Percentiles rank a stretch among this genome's conserved stretches.
phyloP scores from a whole-genome alignment of 139 green algal genomes.

The Ulvella scutata region DNA sequence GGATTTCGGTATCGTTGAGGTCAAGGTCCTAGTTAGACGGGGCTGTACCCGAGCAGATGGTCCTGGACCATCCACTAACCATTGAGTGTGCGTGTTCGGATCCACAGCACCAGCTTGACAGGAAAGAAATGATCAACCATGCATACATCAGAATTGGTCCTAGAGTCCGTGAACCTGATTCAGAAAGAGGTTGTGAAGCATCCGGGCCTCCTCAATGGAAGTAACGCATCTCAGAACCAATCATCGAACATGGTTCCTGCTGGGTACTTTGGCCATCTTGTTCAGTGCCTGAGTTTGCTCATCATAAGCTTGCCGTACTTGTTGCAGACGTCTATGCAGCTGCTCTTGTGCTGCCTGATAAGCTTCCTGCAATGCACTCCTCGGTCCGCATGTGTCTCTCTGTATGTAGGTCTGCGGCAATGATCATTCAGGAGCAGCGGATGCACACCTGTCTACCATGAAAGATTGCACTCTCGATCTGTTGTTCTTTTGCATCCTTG shows the following conservation, averaged over 20 bases:
- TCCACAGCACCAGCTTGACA: no score
- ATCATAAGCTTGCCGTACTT: neutral
- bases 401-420: neutral
- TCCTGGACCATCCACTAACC: no score
- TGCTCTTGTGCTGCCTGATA: neutral
- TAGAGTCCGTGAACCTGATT: no score
- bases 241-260: neutral
- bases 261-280: neutral
- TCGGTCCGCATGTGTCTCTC: neutral
- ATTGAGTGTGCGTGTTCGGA: no score
- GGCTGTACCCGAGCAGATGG: no score
- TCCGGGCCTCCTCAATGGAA: no score
- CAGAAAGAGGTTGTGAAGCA: no score
- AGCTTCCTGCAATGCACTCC: neutral
- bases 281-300: neutral
- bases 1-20: no score
- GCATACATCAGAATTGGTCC: no score
- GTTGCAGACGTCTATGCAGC: neutral
- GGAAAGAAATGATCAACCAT: no score
- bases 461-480: neutral
- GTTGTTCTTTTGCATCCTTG: neutral
- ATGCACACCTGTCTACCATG: neutral
- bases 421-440: neutral
- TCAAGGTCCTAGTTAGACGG: no score
- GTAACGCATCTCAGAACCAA: no score